Evolutionary conservation across 2,329 filamentous ascomycete genomes (phyloP).

Genomic region (Penicillium sp.): DNA sequence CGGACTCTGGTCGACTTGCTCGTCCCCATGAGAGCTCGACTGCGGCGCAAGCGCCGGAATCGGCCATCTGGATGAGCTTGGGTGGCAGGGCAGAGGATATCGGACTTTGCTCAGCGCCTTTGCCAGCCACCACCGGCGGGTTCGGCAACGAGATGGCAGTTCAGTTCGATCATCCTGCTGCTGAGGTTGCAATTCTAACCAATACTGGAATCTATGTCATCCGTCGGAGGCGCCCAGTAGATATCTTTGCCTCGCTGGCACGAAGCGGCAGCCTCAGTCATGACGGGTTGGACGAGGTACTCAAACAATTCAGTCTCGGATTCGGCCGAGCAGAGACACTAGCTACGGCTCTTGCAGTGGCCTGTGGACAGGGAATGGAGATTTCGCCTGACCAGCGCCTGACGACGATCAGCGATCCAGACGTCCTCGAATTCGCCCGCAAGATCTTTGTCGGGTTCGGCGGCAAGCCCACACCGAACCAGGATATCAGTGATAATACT

Average conservation of each 20-base stretch:
- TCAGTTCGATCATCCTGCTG: constrained; percentile 83
- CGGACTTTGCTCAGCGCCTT: constrained; percentile 73
- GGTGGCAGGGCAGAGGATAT: constrained; percentile 77
- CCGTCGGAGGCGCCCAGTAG: constrained; percentile 80
- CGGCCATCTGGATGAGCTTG: constrained; percentile 77
- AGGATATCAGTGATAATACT: constrained; percentile 68
- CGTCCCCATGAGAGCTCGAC: constrained; percentile 58
- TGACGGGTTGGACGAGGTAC: constrained; percentile 78
- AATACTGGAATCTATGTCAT: constrained; percentile 89
- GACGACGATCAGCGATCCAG: constrained; percentile 75
- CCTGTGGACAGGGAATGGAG: constrained; percentile 90
- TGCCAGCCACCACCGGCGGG: constrained; percentile 68
- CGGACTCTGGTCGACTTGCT: constrained; percentile 83
- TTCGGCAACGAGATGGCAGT: constrained; percentile 95
- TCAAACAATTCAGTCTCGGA: constrained; percentile 79
- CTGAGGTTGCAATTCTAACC: constrained; percentile 88
- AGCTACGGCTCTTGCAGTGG: constrained; percentile 88
- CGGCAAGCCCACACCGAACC: constrained; percentile 81
- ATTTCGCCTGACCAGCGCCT: constrained; percentile 71
- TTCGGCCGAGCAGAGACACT: constrained; percentile 91
- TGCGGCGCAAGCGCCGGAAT: constrained; percentile 70
- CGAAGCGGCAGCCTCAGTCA: constrained; percentile 69
- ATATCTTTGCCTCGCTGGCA: constrained; percentile 85
- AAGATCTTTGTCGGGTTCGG: constrained; percentile 91
- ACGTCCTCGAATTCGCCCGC: constrained; percentile 82